A percentile compares a stretch with the other conserved stretches of the same genome.
Conservation (phyloP, 2,329 filamentous ascomycete genomes). For the Seiridium cupressi region DNA sequence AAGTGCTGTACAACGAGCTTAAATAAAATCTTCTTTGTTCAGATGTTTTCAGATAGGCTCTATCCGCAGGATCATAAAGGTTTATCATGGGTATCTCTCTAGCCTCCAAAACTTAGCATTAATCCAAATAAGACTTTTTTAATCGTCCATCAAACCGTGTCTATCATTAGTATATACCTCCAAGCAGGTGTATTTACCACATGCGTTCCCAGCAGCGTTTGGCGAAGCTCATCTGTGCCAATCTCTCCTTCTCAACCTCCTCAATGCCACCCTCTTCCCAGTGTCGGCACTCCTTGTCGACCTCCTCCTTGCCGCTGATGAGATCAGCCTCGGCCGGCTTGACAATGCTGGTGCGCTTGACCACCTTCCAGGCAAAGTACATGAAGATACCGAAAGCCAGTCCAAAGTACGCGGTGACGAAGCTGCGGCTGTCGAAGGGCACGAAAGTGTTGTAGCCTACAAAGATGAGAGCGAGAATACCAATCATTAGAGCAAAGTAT, state of each 20-base stretch:
- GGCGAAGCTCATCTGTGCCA: constrained; percentile 33
- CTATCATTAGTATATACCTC: not conserved
- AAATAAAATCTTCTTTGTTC: too few species aligned
- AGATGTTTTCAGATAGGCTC: too few species aligned
- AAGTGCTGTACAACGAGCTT: too few species aligned
- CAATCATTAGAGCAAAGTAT: constrained; percentile 46
- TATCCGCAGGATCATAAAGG: not conserved
- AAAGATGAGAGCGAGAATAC: constrained; percentile 49
- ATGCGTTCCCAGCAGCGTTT: constrained; percentile 36
- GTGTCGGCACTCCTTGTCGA: constrained; percentile 52
- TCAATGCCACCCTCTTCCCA: constrained; percentile 46
- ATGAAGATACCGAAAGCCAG: constrained; percentile 52
- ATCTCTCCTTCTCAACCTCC: constrained; percentile 37
- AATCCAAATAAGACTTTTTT: too few species aligned
- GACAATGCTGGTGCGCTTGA: constrained; percentile 58
- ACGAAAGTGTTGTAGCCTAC: constrained; percentile 56
- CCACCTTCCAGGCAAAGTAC: constrained; percentile 65
- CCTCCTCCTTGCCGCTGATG: constrained; percentile 60
- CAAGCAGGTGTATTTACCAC: constrained; percentile 27
- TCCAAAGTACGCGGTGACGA: constrained; percentile 54
- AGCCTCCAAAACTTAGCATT: not conserved
- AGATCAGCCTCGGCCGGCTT: constrained; percentile 60
- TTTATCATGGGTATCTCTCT: not conserved
- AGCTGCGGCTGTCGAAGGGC: constrained; percentile 45
- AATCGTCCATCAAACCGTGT: too few species aligned